Evolutionary conservation across 345 rosid genomes (phyloP), one percentile per base, ranked within the genome.

Genomic region (Eutrema heterophyllum): DNA sequence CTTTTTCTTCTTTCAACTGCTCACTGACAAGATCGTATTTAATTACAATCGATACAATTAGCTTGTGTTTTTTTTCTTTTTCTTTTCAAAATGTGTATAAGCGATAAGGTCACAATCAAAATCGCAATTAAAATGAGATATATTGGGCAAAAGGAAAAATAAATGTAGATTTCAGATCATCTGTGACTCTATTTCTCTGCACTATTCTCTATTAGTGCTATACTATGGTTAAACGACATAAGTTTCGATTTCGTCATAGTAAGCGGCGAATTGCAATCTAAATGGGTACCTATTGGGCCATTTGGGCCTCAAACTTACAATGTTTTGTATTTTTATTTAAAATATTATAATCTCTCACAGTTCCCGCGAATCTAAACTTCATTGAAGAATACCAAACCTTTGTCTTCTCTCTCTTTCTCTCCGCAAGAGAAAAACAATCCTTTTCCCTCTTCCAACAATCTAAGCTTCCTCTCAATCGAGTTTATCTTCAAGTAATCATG

Each of bases 331-430:
- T 0, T 39, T 13, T 44, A 64, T 26, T 40, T 10, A 35, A 56
- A 36, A 35, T 14, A 41, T 24, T 38, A 30, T 35, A 9, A 3
- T 12, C 9, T 29, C 2, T 8, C 38, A 43, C 29, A 68, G 36
- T 79, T 81, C 87, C 92, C 91, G 88, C 87, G 90, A 84, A 79
- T 81, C 89, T 72, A 64, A 38, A 50, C 62, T 50, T 11, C 71
- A 51, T 64, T 30, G 70, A 86, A 88, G 88, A 79, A 86, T 78
- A 84, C 93, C 89, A 83, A 88, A 84, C 89, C 82, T 80, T 30
- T 73, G 74, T 70, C 82, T 74, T 30, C 21, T 53, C 55, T 56
- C 53, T 61, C 46, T 35, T 55, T 69, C 70, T 76, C 75, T 18
- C 58, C 60, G 73, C 53, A 58, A 49, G 32, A 70, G 29, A 30